Base-by-base conservation (phyloP, 148 eudicot genomes). In the Limonium bicolor region DNA sequence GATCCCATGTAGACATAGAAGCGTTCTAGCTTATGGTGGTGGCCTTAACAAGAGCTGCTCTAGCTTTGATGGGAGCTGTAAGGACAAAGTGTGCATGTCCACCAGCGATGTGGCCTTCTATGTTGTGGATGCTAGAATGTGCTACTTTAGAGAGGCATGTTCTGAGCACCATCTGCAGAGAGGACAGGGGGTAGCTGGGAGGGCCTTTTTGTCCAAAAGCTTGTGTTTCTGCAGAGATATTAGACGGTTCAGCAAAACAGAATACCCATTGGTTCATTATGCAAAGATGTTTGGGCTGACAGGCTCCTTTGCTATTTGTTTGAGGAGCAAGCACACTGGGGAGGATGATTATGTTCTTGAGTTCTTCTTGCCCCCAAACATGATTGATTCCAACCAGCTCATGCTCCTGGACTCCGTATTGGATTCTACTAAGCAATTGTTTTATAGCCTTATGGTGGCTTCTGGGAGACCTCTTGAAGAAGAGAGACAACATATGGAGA, bases 101-200 rank as follows among this genome's bases (percentile, higher is more conserved):
- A 80, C 94, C 59, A 77, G 87, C 11, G 97, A 80, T 62, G 82
- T 67, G 36, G 94, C 96, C 58, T 76, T 65, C 48, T 90, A 90
- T 61, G 77, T 90, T 50, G 82, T 85, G 16, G 95, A 90, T 56
- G 73, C 93, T 64, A 79, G 57, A 46, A 69, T 77, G 79, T 85
- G 92, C 95, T 95, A 88, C 51, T 90, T 90, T 59, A 71, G 82
- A 18, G 95, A 90, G 23, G 99, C 99, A 32, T 90, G 99, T 63
- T 69, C 77, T 24, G 95, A 90, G 71, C 94, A 85, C 65, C 99
- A 90, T 68, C 64, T 90, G 46, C 85, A 73, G 57, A 84, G 67
- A 65, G 93, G 82, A 27, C 99, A 85, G 54, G 99, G 99, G 25
- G 99, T 90, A 55, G 78, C 84, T 36, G 99, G 99, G 40, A 70